Conservation (phyloP, 148 eudicot species). For the Vaccinium myrtillus region DNA sequence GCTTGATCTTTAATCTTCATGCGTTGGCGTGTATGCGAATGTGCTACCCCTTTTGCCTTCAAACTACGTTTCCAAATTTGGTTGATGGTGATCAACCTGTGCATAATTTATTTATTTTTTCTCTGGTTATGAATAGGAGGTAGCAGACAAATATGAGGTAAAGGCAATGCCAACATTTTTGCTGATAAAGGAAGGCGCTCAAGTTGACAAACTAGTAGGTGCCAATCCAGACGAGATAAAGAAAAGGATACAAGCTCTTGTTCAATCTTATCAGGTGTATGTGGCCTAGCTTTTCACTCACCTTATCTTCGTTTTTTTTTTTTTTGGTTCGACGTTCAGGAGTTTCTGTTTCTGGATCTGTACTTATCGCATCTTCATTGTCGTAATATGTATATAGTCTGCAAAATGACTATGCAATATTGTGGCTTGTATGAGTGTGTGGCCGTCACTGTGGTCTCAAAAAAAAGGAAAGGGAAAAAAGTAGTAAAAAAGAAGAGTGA, state of each 20-base stretch:
- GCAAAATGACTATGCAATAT: no score
- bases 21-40: background rate
- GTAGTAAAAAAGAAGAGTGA: no score
- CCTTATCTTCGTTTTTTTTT: background rate
- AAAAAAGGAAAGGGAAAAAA: no score
- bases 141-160: slow-evolving; percentile 45
- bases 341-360: no score
- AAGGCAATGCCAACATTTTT: slow-evolving; percentile 91
- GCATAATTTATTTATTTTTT: background rate
- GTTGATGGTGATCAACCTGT: background rate
- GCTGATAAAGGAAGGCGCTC: slow-evolving; percentile 53
- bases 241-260: slow-evolving; percentile 47
- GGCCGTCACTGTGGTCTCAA: no score
- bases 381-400: no score
- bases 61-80: background rate
- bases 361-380: no score
- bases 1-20: slow-evolving; percentile 2
- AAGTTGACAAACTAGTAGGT: slow-evolving; percentile 66
- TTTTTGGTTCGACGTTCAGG: no score
- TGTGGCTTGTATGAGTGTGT: no score
- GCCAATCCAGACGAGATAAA: slow-evolving; percentile 79
- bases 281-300: slow-evolving; percentile 26
- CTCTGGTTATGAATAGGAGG: slow-evolving; percentile 15
- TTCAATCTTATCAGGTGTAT: slow-evolving; percentile 30
- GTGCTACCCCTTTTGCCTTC: background rate